Percentiles rank a stretch among this genome's conserved stretches.
Conservation (phyloP, 768 basidiomycete species). For the Mycena rosella region DNA sequence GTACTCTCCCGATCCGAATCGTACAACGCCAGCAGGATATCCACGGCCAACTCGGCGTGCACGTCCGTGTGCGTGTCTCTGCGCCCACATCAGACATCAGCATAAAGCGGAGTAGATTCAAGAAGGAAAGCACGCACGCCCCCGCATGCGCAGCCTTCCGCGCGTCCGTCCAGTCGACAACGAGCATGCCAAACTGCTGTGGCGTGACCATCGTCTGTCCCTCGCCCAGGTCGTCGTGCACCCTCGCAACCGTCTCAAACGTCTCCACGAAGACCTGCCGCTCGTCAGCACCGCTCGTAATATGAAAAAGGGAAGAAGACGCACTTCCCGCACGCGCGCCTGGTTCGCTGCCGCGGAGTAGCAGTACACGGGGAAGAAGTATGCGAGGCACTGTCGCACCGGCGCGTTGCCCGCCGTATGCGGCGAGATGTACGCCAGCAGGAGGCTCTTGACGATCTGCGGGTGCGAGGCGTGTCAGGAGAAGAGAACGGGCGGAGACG, state of each 20-base stretch:
- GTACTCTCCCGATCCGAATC: slow-evolving; percentile 62
- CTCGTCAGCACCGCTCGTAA: neutral
- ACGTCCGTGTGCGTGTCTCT: slow-evolving; percentile 40
- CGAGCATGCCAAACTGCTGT: slow-evolving; percentile 79
- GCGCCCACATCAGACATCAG: slow-evolving; percentile 4
- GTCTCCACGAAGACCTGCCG: slow-evolving; percentile 79
- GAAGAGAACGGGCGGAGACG: no score
- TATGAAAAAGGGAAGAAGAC: slow-evolving; percentile 29
- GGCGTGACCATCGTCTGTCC: slow-evolving; percentile 81
- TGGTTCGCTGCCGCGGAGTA: slow-evolving; percentile 89
- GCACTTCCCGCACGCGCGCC: slow-evolving; percentile 67
- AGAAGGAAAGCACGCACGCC: slow-evolving; percentile 46
- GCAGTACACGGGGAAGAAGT: slow-evolving; percentile 96
- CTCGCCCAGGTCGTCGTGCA: slow-evolving; percentile 75
- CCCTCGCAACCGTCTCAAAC: slow-evolving; percentile 69
- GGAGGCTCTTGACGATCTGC: slow-evolving; percentile 52
- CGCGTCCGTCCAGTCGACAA: slow-evolving; percentile 92
- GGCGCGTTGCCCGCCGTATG: slow-evolving; percentile 87
- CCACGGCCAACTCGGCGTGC: slow-evolving; percentile 71
- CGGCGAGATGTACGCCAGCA: slow-evolving; percentile 84
- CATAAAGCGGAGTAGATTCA: slow-evolving; percentile 1
- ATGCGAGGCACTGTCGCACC: slow-evolving; percentile 91
- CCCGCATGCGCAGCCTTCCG: slow-evolving; percentile 74
- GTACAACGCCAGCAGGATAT: slow-evolving; percentile 64
- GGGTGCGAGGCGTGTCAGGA: neutral